Evolutionary conservation across 129 eudicot genomes (phyloP).

Genomic region (Escallonia herrerae): DNA sequence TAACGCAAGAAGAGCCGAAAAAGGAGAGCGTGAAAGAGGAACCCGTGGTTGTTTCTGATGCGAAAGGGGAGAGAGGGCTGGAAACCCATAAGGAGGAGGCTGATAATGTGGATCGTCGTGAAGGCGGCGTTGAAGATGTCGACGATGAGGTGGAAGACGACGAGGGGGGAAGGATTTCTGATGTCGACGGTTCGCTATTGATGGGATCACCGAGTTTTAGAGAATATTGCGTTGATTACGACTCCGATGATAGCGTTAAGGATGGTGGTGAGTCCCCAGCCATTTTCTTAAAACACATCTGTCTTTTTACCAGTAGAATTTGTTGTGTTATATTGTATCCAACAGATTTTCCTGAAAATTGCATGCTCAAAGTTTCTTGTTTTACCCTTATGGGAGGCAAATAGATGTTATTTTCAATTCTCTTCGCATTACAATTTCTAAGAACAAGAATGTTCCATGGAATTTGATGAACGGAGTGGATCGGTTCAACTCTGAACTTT

Average conservation of each 20-base stretch:
- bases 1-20: background rate
- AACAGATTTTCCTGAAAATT: no score
- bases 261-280: background rate
- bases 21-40: background rate
- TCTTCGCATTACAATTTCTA: no score
- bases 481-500: no score
- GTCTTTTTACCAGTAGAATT: background rate
- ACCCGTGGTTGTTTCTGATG: background rate
- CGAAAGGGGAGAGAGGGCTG: background rate
- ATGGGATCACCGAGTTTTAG: constrained; percentile 33
- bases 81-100: background rate
- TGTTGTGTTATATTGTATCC: no score
- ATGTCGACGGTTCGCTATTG: constrained; percentile 5
- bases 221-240: constrained; percentile 12
- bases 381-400: no score
- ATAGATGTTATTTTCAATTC: no score
- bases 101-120: background rate
- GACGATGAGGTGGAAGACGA: background rate
- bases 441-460: no score
- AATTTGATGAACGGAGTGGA: no score
- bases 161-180: constrained; percentile 3
- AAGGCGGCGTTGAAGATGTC: no score
- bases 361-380: no score
- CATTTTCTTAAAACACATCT: background rate
- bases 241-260: background rate